A percentile compares a stretch with the other conserved stretches of the same genome.
These are phyloP conservation scores for Fusarium luffae DNA, from an alignment of 2,329 filamentous ascomycete genomes.

Conservation along the genomic window DNA sequence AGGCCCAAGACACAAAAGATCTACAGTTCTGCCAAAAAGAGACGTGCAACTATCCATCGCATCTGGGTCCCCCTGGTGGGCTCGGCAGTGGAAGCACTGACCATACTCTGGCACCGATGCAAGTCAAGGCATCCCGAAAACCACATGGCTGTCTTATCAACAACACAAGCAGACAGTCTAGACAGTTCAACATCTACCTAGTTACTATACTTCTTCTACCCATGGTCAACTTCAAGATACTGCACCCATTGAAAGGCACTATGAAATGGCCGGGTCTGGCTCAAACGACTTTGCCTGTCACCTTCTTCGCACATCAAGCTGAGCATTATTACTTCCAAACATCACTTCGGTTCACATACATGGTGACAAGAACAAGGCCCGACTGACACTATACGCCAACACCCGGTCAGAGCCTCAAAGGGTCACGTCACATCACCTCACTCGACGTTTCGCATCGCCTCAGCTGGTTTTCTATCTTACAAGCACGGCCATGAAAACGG, in stretches of 20 bases:
- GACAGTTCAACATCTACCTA: not conserved
- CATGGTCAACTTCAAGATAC: not conserved
- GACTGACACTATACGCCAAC: conserved; percentile 28
- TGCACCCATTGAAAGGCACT: not conserved
- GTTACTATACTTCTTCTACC: not conserved
- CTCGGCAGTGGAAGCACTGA: conserved; percentile 37
- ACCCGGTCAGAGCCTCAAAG: conserved; percentile 25
- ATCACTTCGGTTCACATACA: conserved; percentile 31
- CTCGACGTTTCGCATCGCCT: conserved; percentile 28
- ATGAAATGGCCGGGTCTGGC: not conserved
- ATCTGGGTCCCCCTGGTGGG: conserved; percentile 29
- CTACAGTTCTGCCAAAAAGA: conserved; percentile 28
- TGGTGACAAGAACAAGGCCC: conserved; percentile 34
- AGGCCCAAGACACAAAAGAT: conserved; percentile 24
- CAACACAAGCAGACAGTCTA: conserved; percentile 4
- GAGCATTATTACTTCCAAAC: not conserved
- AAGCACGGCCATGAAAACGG: conserved; percentile 3
- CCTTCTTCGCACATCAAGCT: not conserved
- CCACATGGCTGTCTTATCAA: conserved; percentile 35
- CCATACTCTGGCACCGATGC: conserved; percentile 36
- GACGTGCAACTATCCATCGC: conserved; percentile 20
- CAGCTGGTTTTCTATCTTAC: conserved; percentile 8
- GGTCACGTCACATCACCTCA: conserved; percentile 40
- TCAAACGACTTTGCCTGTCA: not conserved
- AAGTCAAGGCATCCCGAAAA: conserved; percentile 32